Percentiles rank a stretch among this genome's conserved stretches.
Evolutionary conservation across 2,329 filamentous ascomycete genomes (phyloP).

Genomic region (Colletotrichum karsti): DNA sequence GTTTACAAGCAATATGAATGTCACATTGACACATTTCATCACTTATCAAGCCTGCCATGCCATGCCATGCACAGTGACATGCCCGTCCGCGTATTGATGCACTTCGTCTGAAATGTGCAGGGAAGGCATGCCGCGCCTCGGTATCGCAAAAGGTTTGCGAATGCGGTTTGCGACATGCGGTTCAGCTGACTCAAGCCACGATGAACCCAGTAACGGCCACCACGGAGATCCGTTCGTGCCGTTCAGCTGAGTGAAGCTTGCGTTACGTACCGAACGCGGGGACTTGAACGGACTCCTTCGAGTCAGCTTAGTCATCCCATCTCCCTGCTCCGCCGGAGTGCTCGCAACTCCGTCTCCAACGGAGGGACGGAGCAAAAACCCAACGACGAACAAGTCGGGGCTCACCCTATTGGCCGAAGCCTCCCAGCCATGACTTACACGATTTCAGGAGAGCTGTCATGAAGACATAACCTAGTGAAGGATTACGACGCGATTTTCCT

Average conservation of each 20-base stretch:
- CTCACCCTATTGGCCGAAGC: slow-evolving; percentile 7
- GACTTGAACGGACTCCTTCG: not conserved
- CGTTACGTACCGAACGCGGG: not conserved
- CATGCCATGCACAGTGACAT: slow-evolving; percentile 7
- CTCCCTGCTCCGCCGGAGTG: not conserved
- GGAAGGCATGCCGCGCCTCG: not conserved
- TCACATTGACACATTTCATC: slow-evolving; percentile 8
- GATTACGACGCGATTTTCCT: slow-evolving; percentile 13
- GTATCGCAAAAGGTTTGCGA: slow-evolving; percentile 3
- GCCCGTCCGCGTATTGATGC: not conserved
- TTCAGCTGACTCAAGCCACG: not conserved
- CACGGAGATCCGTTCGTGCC: not conserved
- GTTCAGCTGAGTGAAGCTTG: not conserved
- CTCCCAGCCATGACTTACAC: slow-evolving; percentile 23
- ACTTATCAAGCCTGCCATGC: not conserved
- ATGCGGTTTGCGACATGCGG: not conserved
- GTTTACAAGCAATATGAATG: slow-evolving; percentile 19
- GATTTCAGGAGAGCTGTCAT: slow-evolving; percentile 5
- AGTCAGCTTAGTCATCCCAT: not conserved
- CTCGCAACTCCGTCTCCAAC: slow-evolving; percentile 22
- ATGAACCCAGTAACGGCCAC: not conserved
- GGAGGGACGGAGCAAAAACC: slow-evolving; percentile 15
- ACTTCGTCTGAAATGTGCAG: not conserved
- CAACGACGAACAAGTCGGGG: not conserved
- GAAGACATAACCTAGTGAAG: slow-evolving; percentile 5